These are phyloP conservation scores for Pleoardoris graminearum DNA, from an alignment of 2,329 filamentous ascomycete species.

Conservation along the genomic window DNA sequence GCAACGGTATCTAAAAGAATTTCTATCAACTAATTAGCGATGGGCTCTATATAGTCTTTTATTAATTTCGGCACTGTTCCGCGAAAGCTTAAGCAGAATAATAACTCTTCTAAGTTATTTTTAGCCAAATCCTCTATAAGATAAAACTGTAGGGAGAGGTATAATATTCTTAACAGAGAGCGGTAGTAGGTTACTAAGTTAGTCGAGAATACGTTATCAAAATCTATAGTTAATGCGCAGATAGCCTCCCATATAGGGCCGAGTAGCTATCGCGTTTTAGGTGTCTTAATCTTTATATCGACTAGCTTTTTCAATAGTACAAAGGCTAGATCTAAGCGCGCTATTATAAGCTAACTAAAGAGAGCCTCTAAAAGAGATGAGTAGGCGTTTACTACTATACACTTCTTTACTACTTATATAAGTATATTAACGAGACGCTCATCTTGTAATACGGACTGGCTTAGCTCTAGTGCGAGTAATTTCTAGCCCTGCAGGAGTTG, in stretches of 20 bases:
- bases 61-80: slow-evolving; percentile 50
- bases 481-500: slow-evolving; percentile 88
- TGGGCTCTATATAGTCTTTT: slow-evolving; percentile 18
- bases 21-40: slow-evolving; percentile 63
- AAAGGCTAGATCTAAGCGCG: slow-evolving; percentile 78
- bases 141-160: slow-evolving; percentile 75
- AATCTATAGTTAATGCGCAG: slow-evolving; percentile 57
- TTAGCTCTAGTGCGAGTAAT: slow-evolving; percentile 81
- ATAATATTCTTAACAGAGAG: slow-evolving; percentile 79
- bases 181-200: slow-evolving; percentile 74
- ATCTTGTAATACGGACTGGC: slow-evolving; percentile 61
- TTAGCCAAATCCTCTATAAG: slow-evolving; percentile 41
- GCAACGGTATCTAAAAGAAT: slow-evolving; percentile 79
- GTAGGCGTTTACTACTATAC: slow-evolving; percentile 75
- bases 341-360: slow-evolving; percentile 76
- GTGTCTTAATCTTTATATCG: slow-evolving; percentile 54
- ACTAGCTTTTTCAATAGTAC: slow-evolving; percentile 80
- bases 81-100: slow-evolving; percentile 42
- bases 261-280: slow-evolving; percentile 59
- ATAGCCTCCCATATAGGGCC: slow-evolving; percentile 64
- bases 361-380: slow-evolving; percentile 74
- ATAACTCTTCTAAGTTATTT: slow-evolving; percentile 19
- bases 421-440: slow-evolving; percentile 68
- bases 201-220: slow-evolving; percentile 61
- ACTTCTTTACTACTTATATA: slow-evolving; percentile 74